Evolutionary conservation across 345 rosid genomes (phyloP), one percentile per base, ranked within the genome.

Genomic region (Melaleuca alternifolia): DNA sequence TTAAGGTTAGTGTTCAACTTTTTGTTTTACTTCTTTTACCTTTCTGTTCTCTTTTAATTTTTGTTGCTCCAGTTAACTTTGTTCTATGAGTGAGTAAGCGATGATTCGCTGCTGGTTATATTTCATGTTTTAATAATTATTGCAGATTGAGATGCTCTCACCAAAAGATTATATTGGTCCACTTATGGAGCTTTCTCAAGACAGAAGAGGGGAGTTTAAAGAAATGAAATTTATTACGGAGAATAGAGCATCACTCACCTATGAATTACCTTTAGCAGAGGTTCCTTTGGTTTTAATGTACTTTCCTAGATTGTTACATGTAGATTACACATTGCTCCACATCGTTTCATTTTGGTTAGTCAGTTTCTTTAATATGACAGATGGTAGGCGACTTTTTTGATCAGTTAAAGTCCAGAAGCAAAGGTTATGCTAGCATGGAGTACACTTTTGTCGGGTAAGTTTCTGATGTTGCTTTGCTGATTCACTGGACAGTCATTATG

Each of bases 331-430:
- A 11, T 50, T 85, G 33, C 44, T 77, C 18, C 15, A 33, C 23
- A 28, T 82, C 85, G 46, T 85, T 87, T 81, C 83, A 84, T 51
- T 51, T 87, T 46, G 54, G 91, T 89, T 51, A 30, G 61, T 84
- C 21, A 61, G 33, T 86, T 24, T 85, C 54, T 86, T 77, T 89
- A 86, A 46, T 33, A 85, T 88, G 88, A 75, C 92, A 97, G 99
- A 97, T 97, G 99, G 98, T 97, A 83, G 99, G 99, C 50, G 99
- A 97, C 93, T 97, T 97, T 91, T 97, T 96, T 89, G 99, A 97
- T 87, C 99, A 96, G 87, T 90, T 97, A 52, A 97, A 97, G 91
- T 97, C 99, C 82, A 94, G 96, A 90, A 94, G 96, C 89, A 97
- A 96, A 90, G 99, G 99, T 56, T 97, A 97, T 93, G 99, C 98